Evolutionary conservation across 345 rosid species (phyloP).

Genomic region (Citrus sp.): DNA sequence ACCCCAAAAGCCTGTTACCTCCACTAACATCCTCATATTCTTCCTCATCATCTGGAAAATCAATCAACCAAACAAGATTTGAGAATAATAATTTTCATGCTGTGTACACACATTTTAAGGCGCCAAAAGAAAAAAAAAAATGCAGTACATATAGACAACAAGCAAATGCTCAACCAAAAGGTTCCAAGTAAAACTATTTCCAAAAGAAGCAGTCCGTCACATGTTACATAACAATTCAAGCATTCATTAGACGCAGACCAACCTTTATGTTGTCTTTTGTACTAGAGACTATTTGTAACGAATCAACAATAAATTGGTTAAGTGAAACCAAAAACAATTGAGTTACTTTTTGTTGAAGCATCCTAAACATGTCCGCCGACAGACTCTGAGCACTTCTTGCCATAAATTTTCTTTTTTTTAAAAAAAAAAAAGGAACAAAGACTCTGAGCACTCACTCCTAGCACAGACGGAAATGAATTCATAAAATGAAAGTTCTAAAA

Average conservation of each 20-base stretch:
- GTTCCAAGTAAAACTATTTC: background rate
- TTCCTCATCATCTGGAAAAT: conserved; percentile 64
- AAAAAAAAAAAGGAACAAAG: too few relatives aligned
- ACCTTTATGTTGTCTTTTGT: background rate
- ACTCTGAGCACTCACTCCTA: too few relatives aligned
- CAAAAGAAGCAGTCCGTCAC: background rate
- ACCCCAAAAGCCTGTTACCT: conserved; percentile 77
- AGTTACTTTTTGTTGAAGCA: background rate
- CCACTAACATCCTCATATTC: conserved; percentile 71
- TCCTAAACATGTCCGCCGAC: background rate
- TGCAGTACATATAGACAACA: background rate
- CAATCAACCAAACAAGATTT: conserved; percentile 1
- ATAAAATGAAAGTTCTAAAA: background rate
- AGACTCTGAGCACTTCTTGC: background rate
- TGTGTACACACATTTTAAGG: background rate
- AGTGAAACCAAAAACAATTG: background rate
- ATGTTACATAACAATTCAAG: background rate
- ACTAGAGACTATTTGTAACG: background rate
- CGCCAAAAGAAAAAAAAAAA: background rate
- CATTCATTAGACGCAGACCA: background rate
- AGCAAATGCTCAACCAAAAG: background rate
- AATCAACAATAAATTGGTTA: background rate
- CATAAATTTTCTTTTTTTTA: too few relatives aligned
- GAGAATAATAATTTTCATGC: background rate
- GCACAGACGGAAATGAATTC: background rate